Evolutionary conservation across 1,139 yeast genomes (phyloP), one percentile per base, ranked within the genome.

Genomic region (Debaryomyces sp.): DNA sequence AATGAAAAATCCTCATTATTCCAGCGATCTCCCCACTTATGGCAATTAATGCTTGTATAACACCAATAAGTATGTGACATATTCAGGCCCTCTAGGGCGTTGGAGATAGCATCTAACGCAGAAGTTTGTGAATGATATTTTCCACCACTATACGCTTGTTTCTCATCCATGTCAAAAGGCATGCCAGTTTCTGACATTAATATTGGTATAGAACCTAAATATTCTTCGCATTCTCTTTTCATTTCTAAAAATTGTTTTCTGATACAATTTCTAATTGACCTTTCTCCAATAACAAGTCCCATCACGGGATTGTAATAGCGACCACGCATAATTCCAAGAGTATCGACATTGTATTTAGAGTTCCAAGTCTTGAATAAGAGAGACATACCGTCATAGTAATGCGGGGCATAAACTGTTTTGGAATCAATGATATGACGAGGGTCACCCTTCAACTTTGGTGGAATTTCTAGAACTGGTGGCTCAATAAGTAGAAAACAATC

Each of bases 141-240:
- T 58, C 92, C 90, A 47, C 75, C 77, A 1, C 64, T 62, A 60
- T 81, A 91, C 0, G 97, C 89, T 41, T 70, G 71, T 58, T 86
- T 87, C 50, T 80, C 77, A 63, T 92, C 94, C 96, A 92, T 88
- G 65, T 94, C 97, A 65, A 85, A 90, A 2, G 99, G 98, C 85
- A 92, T 89, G 2, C 99, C 99, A n/a, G 94, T 91, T 66, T 92
- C 99, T 1, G 96, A 84, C 76, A 94, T 83, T 37, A 92, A 70
- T 6, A 87, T 80, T 0, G 96, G 96, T 9, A 88, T 71, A 1
- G 60, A 45, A 1, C 96, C 96, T 50, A 89, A 66, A 41, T 75
- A 63, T 2, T 74, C 75, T 17, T 68, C 65, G 12, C 90, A 84
- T 62, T 92, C 97, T 24, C 66, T 63, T 51, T 77, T 80, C 70